Conservation (phyloP, 139 green algal species). For the Chlamydomonas schloesseri region DNA sequence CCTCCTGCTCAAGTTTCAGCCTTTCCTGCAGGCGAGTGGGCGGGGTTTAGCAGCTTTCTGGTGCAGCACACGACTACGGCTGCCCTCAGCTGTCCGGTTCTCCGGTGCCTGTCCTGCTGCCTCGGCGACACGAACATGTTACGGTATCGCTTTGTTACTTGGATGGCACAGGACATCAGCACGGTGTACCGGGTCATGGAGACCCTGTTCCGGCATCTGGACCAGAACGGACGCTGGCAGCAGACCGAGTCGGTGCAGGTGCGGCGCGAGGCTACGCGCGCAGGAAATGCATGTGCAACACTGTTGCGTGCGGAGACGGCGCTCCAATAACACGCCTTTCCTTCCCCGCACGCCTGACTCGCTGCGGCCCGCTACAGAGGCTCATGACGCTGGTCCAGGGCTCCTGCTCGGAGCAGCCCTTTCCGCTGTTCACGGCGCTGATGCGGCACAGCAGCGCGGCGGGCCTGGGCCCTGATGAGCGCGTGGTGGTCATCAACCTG, state of each 20-base stretch:
- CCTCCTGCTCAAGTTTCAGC: constrained; percentile 45
- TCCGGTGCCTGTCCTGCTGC: no score
- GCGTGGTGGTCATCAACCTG: constrained; percentile 25
- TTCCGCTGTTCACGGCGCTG: constrained; percentile 46
- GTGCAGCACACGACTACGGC: no score
- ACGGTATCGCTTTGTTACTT: neutral
- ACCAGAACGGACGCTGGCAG: constrained; percentile 38
- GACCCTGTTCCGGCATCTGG: constrained; percentile 46
- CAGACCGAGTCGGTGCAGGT: constrained; percentile 33
- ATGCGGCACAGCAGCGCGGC: constrained; percentile 44
- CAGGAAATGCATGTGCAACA: no score
- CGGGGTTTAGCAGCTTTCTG: no score
- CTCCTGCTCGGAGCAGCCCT: constrained; percentile 40
- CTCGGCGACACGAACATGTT: no score
- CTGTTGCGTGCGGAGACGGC: no score
- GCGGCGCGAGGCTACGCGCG: neutral
- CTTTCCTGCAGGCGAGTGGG: constrained; percentile 46
- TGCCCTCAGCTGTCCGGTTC: no score
- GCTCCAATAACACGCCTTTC: no score
- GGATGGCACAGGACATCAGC: constrained; percentile 47
- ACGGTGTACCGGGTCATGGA: constrained; percentile 49
- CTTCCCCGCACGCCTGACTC: no score
- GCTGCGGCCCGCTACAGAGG: no score
- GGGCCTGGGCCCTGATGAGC: constrained; percentile 12
- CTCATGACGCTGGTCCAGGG: constrained; percentile 45